Percentiles rank a stretch among this genome's conserved stretches.
Evolutionary conservation across 169 alveolate species (phyloP).

Genomic region (Plasmodium blacklocki): DNA sequence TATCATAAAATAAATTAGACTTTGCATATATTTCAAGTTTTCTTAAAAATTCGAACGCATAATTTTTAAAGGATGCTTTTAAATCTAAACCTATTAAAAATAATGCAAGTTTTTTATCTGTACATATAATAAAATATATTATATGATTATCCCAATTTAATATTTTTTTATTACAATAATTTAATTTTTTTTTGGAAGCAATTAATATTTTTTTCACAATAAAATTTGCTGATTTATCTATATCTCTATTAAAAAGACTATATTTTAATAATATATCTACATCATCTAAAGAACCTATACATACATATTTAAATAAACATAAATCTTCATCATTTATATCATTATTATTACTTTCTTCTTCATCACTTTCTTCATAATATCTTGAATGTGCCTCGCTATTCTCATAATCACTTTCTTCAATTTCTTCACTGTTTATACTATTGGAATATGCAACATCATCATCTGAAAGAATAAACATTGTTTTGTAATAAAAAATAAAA

Average conservation of each 20-base stretch:
- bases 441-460: constrained; percentile 46
- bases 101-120: constrained; percentile 63
- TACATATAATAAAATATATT: constrained; percentile 63
- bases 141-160: constrained; percentile 64
- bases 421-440: constrained; percentile 46
- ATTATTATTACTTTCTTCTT: not conserved
- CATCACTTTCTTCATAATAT: constrained; percentile 13
- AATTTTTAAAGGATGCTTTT: constrained; percentile 56
- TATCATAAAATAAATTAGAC: constrained; percentile 53
- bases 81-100: constrained; percentile 58
- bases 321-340: constrained; percentile 17
- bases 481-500: not conserved
- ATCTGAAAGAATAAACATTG: constrained; percentile 66
- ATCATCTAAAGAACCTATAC: constrained; percentile 68
- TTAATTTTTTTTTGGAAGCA: constrained; percentile 58
- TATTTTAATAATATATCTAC: constrained; percentile 46
- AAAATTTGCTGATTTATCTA: constrained; percentile 44
- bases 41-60: constrained; percentile 61
- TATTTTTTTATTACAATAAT: constrained; percentile 57
- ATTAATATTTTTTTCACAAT: constrained; percentile 51
- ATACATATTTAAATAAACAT: constrained; percentile 38
- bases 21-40: constrained; percentile 45
- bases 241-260: constrained; percentile 16
- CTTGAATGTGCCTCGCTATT: constrained; percentile 22
- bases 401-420: constrained; percentile 31